phyloP scores from a whole-genome alignment of 2,329 filamentous ascomycete genomes.

The Iodosphaeria phyllophila region DNA sequence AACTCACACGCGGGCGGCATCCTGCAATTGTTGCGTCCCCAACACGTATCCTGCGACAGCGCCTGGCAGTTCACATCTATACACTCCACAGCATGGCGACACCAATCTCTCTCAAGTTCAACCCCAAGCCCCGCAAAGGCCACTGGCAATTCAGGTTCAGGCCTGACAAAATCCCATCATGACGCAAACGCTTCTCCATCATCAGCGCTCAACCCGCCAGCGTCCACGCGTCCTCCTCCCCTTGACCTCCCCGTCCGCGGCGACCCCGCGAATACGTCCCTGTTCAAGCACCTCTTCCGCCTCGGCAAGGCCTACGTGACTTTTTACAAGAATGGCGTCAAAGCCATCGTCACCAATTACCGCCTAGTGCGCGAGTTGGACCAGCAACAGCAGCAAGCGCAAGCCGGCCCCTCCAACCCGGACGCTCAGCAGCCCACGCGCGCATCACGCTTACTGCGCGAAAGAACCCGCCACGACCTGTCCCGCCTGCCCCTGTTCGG shows the following conservation, averaged over 20 bases:
- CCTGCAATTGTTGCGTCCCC: too few species aligned
- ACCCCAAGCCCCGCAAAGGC: too few species aligned
- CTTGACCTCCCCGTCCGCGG: conserved; percentile 43
- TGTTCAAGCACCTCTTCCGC: conserved; percentile 33
- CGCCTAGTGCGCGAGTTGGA: conserved; percentile 23
- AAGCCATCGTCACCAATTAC: conserved; percentile 53
- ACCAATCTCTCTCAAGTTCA: too few species aligned
- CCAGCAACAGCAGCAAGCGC: conserved; percentile 16
- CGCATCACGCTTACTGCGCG: conserved; percentile 50
- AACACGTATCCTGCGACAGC: too few species aligned
- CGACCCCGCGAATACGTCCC: conserved; percentile 21
- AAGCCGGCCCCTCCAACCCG: neutral
- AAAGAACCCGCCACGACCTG: conserved; percentile 52
- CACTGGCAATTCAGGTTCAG: too few species aligned
- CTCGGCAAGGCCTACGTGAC: conserved; percentile 57
- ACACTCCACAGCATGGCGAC: too few species aligned
- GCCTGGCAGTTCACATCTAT: too few species aligned
- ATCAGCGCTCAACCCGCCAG: conserved; percentile 47
- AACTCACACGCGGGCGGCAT: too few species aligned
- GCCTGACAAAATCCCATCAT: too few species aligned
- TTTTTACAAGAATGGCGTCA: conserved; percentile 80
- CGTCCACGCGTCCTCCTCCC: conserved; percentile 51
- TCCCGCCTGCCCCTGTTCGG: conserved; percentile 64
- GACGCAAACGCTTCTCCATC: conserved; percentile 4
- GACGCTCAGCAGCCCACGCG: conserved; percentile 29